These are phyloP conservation scores for Lodderomyces elongisporus DNA, from an alignment of 1,139 yeast species.

Conservation along the genomic window DNA sequence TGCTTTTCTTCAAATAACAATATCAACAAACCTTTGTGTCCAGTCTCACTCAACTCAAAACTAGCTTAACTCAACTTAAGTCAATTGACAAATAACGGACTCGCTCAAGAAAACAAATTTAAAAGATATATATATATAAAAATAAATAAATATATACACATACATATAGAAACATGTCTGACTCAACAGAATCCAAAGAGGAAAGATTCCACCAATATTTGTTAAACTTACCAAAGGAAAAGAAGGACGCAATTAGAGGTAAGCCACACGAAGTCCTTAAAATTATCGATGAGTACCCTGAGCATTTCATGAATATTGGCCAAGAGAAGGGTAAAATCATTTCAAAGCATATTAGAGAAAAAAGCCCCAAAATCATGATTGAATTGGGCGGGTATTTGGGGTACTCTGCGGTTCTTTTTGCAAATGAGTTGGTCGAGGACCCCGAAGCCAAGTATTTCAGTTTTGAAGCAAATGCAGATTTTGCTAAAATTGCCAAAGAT, in stretches of 20 bases:
- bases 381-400: slow-evolving; percentile 46
- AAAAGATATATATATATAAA: too few species aligned
- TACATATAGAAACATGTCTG: too few species aligned
- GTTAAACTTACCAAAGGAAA: slow-evolving; percentile 19
- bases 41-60: too few species aligned
- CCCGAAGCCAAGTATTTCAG: slow-evolving; percentile 30
- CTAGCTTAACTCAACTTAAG: too few species aligned
- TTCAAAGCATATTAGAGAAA: slow-evolving; percentile 19
- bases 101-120: too few species aligned
- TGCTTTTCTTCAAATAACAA: too few species aligned
- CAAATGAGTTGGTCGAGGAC: slow-evolving; percentile 20
- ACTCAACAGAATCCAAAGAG: slow-evolving; percentile 16
- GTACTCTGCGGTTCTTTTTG: slow-evolving; percentile 38
- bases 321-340: slow-evolving; percentile 28
- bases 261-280: slow-evolving; percentile 28
- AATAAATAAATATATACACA: too few species aligned
- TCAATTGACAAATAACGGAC: too few species aligned
- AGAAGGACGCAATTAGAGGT: slow-evolving; percentile 18
- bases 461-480: slow-evolving; percentile 32
- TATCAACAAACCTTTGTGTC: neutral
- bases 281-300: slow-evolving; percentile 26
- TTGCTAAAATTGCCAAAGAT: slow-evolving; percentile 28
- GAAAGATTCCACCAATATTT: slow-evolving; percentile 20
- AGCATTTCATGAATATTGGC: slow-evolving; percentile 30
- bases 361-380: slow-evolving; percentile 29